Base-by-base conservation (phyloP, 257 asterid species). In the Solanum sejunctum region DNA sequence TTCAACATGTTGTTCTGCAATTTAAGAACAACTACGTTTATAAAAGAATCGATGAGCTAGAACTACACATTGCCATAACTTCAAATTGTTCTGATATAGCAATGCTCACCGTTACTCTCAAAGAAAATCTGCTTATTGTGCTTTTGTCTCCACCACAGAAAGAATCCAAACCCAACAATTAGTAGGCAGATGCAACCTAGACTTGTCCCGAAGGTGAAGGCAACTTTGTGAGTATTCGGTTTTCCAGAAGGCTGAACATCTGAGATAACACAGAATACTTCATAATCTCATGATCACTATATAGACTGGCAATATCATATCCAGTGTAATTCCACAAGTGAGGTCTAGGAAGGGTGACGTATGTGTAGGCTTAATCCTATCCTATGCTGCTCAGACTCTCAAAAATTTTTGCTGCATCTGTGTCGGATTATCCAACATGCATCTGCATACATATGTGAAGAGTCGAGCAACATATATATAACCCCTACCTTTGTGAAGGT, bases 91-190 rank as follows among this genome's bases (percentile, higher is more conserved):
- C 5, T 1, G 1, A n/a, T n/a, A 8, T 54, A 82, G 26, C n/a
- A 63, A 54, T 49, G 78, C 88, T 88, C 83, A 94, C 98, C 98
- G 61, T 91, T 91, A 32, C 83, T 89, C 52, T 93, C 95, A 21
- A 92, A 91, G 88, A 93, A 90, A 82, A 95, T 89, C 89, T 94
- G 99, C 84, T 91, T 86, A 85, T 88, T 92, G 89, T 92, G 93
- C 83, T 91, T 96, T 81, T 93, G 92, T 75, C 98, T 92, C 98
- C 97, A 94, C 97, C 95, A 93, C 3, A 96, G 94, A 41, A 94
- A 92, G 61, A 94, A 90, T 13, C 95, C 93, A 43, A 95, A 93
- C 82, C 98, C 98, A 78, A 94, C 87, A 80, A 94, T 89, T 36
- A 96, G 89, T 10, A 93, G 83, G 85, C 92, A 89, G 88, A 95